Percentiles rank a stretch among this genome's conserved stretches.
Conservation (phyloP, 306 rosid genomes). For the Psophocarpus tetragonolobus region DNA sequence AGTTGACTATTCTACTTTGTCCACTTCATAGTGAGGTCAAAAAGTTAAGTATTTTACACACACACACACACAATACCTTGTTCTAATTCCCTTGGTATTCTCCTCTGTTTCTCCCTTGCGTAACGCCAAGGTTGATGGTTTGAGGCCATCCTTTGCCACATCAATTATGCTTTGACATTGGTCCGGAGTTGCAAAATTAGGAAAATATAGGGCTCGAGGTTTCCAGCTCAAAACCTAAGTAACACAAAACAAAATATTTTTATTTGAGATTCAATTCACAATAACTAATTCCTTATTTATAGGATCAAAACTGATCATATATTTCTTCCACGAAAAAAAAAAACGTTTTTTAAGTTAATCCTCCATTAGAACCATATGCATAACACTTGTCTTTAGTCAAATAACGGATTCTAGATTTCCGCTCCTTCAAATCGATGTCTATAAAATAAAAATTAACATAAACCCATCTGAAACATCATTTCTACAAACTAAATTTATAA, state of each 20-base stretch:
- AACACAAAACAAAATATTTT: neutral
- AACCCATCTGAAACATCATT: neutral
- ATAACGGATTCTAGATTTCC: neutral
- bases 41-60: neutral
- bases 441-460: constrained; percentile 20
- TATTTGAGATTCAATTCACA: constrained; percentile 21
- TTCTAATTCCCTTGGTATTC: constrained; percentile 73
- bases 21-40: neutral
- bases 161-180: constrained; percentile 64
- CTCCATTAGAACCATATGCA: constrained; percentile 13
- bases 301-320: neutral
- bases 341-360: constrained; percentile 25
- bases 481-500: constrained; percentile 20
- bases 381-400: constrained; percentile 10
- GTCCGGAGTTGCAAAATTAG: constrained; percentile 79
- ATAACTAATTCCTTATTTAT: constrained; percentile 10
- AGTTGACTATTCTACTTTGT: constrained; percentile 9
- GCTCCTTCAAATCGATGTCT: neutral
- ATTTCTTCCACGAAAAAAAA: neutral
- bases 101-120: constrained; percentile 81
- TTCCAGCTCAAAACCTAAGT: constrained; percentile 82
- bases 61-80: constrained; percentile 57
- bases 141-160: constrained; percentile 59
- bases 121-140: constrained; percentile 75
- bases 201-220: constrained; percentile 84